Conservation (phyloP, 257 asterid genomes). For the Solanum habrochaites region DNA sequence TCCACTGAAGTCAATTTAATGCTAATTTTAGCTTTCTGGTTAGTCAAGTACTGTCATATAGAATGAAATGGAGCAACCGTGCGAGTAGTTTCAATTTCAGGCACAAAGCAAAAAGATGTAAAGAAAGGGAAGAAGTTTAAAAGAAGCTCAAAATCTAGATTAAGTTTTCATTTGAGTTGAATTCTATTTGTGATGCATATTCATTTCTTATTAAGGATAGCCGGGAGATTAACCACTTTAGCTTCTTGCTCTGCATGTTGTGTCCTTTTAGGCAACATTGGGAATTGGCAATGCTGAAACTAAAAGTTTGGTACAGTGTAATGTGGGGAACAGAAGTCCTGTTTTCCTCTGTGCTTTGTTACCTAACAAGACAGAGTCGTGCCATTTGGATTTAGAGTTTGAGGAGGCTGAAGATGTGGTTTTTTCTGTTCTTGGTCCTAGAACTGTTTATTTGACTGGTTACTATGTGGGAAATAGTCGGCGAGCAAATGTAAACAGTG, state of each 20-base stretch:
- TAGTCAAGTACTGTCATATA: background rate
- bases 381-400: conserved; percentile 73
- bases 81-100: background rate
- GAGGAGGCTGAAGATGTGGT: conserved; percentile 85
- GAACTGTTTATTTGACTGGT: conserved; percentile 66
- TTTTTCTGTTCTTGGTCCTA: conserved; percentile 75
- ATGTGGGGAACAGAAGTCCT: conserved; percentile 59
- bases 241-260: background rate
- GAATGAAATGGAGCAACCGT: background rate
- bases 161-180: background rate
- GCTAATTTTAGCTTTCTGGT: background rate
- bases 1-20: background rate
- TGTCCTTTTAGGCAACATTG: conserved; percentile 54
- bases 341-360: conserved; percentile 54
- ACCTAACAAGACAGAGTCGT: conserved; percentile 53
- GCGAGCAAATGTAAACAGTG: conserved; percentile 29
- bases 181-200: background rate
- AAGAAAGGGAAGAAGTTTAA: background rate
- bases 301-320: conserved; percentile 63
- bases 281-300: conserved; percentile 47
- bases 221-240: background rate
- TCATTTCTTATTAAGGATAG: background rate
- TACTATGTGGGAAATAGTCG: conserved; percentile 31
- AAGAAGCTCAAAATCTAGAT: background rate
- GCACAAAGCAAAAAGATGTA: background rate